These are phyloP conservation scores for Hymenoscyphus fraxineus DNA, from an alignment of 2,329 filamentous ascomycete species.

Conservation along the genomic window DNA sequence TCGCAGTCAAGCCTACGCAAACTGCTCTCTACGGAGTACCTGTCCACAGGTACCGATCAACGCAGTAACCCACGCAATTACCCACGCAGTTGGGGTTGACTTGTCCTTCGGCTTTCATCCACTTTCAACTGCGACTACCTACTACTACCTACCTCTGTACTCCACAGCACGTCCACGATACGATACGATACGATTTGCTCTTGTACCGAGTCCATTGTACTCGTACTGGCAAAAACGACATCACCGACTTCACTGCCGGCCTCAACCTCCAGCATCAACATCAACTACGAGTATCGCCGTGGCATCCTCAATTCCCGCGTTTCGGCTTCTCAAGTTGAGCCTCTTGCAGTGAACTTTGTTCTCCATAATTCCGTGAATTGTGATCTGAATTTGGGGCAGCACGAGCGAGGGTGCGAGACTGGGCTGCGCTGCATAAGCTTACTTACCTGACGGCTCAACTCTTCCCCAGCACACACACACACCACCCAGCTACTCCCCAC, in stretches of 20 bases:
- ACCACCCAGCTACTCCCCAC: background rate
- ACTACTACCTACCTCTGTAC: background rate
- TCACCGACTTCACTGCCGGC: background rate
- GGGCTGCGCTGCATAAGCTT: slow-evolving; percentile 8
- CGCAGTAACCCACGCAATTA: background rate
- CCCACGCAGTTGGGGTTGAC: background rate
- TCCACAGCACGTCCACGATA: background rate
- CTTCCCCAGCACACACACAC: background rate
- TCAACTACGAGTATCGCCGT: background rate
- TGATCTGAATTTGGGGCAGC: background rate
- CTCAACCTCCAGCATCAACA: background rate
- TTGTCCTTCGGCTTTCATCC: slow-evolving; percentile 1
- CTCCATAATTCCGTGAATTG: background rate
- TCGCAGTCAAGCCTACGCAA: too few species aligned
- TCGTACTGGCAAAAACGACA: too few species aligned
- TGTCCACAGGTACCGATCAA: too few species aligned
- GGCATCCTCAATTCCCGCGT: background rate
- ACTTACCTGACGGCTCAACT: slow-evolving; percentile 3
- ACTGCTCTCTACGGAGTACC: too few species aligned
- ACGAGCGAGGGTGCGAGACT: background rate
- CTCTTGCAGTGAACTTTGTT: background rate
- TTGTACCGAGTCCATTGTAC: too few species aligned
- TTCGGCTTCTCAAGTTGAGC: background rate
- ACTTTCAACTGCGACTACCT: background rate
- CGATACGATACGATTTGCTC: background rate